Evolutionary conservation across 768 basidiomycete species (phyloP).

Genomic region (Agrocybe praecox): DNA sequence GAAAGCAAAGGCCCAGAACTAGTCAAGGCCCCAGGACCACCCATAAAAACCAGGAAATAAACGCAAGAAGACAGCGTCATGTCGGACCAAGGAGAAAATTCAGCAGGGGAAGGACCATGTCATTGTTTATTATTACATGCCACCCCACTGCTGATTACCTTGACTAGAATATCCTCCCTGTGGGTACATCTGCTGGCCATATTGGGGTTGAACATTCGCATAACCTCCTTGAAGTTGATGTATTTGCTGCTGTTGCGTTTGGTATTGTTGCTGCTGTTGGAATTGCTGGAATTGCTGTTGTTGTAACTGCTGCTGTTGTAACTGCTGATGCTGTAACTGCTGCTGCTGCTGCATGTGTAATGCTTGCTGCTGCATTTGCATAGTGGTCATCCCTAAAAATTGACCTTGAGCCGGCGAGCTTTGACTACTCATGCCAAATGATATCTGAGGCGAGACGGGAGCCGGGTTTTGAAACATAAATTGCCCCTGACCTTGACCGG

Average conservation of each 20-base stretch:
- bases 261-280: constrained; percentile 8
- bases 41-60: not conserved
- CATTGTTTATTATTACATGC: constrained; percentile 31
- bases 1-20: not conserved
- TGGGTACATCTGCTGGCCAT: constrained; percentile 20
- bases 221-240: constrained; percentile 5
- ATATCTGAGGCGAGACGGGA: constrained; percentile 34
- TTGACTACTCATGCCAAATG: constrained; percentile 15
- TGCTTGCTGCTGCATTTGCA: constrained; percentile 35
- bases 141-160: constrained; percentile 35
- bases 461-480: constrained; percentile 14
- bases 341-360: constrained; percentile 17
- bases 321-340: constrained; percentile 13
- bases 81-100: not conserved
- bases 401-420: constrained; percentile 28
- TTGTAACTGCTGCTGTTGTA: constrained; percentile 6
- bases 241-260: constrained; percentile 10
- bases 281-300: constrained; percentile 12
- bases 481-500: constrained; percentile 19
- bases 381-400: constrained; percentile 29
- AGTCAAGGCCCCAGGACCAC: too few relatives aligned
- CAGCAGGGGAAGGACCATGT: not conserved
- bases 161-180: constrained; percentile 24
- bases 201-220: constrained; percentile 25
- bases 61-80: not conserved